phyloP scores from a whole-genome alignment of 306 rosid genomes.

The Canavalia ensiformis region DNA sequence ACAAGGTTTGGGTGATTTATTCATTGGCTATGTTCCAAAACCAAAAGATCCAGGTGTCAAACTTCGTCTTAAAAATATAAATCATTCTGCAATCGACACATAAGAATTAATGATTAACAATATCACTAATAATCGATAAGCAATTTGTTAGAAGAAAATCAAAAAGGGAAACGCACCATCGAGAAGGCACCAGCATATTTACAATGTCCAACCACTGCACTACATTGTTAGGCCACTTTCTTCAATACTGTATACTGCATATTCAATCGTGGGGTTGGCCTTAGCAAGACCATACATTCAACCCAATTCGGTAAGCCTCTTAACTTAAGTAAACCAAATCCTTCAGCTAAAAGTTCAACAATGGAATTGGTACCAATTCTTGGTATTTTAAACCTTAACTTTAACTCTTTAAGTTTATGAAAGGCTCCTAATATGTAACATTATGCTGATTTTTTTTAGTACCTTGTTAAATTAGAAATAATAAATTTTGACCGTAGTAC shows the following conservation, averaged over 20 bases:
- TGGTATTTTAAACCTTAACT: conserved; percentile 1
- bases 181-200: not conserved
- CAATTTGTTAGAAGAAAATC: too few species aligned
- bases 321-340: conserved; percentile 43
- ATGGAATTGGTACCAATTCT: conserved; percentile 26
- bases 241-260: conserved; percentile 15
- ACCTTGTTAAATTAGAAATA: too few species aligned
- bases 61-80: too few species aligned
- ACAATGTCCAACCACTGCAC: conserved; percentile 46
- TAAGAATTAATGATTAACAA: too few species aligned
- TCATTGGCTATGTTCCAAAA: too few species aligned
- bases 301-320: conserved; percentile 19
- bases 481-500: too few species aligned
- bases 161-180: not conserved
- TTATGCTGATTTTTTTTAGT: too few species aligned
- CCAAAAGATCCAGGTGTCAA: too few species aligned
- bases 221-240: conserved; percentile 47
- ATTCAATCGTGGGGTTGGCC: not conserved
- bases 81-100: too few species aligned
- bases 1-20: too few species aligned
- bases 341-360: not conserved
- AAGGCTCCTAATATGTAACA: not conserved
- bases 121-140: too few species aligned
- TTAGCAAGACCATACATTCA: conserved; percentile 36
- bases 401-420: not conserved